These are phyloP conservation scores for Comarum palustre DNA, from an alignment of 306 rosid species.

Conservation along the genomic window DNA sequence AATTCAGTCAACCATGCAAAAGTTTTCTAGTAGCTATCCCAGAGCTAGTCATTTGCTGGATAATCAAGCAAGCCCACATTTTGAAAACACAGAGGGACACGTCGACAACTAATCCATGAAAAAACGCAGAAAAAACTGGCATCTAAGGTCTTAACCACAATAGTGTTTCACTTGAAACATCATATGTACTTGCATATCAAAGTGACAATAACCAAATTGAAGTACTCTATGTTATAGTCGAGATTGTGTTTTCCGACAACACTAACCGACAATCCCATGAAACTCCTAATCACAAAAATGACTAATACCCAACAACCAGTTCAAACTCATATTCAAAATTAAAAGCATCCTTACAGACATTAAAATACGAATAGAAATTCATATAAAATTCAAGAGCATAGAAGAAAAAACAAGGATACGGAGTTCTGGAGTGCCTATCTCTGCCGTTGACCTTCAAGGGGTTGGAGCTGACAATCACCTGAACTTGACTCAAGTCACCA, in stretches of 20 bases:
- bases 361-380: background rate
- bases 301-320: background rate
- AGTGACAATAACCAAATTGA: background rate
- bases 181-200: background rate
- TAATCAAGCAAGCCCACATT: background rate
- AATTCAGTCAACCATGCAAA: background rate
- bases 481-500: conserved; percentile 62
- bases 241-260: background rate
- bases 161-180: background rate
- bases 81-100: background rate
- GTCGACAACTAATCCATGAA: background rate
- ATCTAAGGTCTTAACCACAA: background rate
- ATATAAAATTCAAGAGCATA: background rate
- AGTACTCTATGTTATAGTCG: background rate
- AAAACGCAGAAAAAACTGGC: too few relatives aligned
- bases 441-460: conserved; percentile 72
- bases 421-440: conserved; percentile 91
- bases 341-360: background rate
- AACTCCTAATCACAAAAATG: background rate
- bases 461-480: conserved; percentile 52
- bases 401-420: conserved; percentile 57
- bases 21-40: background rate
- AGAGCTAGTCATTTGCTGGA: background rate
- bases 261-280: background rate
- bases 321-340: conserved; percentile 1